Base-by-base conservation (phyloP, 2,329 filamentous ascomycete genomes). In the Cordyceps militaris region DNA sequence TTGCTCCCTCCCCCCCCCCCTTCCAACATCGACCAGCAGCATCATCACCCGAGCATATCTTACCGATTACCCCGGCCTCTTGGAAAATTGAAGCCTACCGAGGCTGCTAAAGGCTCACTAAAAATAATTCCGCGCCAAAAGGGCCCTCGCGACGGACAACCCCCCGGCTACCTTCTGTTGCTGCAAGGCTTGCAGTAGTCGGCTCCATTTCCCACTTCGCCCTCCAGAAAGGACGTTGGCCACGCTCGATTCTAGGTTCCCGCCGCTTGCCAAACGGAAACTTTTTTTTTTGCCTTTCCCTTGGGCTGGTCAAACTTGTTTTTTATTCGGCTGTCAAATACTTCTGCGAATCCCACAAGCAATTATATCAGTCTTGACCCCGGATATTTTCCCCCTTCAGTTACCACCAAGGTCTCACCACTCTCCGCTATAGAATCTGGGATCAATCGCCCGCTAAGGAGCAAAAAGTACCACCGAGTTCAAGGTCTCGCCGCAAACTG, bases 391-490 rank as follows among this genome's bases (percentile, higher is more conserved):
- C 34, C 34, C n/a, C 34, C 34, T 6, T 38, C n/a, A 16, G 34
- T 38, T 38, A 42, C n/a, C 19, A 42, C 38, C 38, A 21, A 50
- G 23, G 26, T 52, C 50, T 32, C 50, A 53, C 26, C 50, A 43
- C 16, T 32, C 48, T 38, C 44, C 16, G 30, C 26, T 9, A 4
- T 11, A 38, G 21, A 16, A 50, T 21, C 19, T 32, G 50, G 50
- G 50, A 44, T n/a, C 50, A 32, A 44, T 43, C 26, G 19, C 26
- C 50, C 26, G n/a, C 26, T 30, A 14, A 9, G 23, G 1, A 23
- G 23, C 36, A 13, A 52, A 43, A 40, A 56, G 52, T 48, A 56
- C 43, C 52, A 14, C 52, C 52, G 52, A 56, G 30, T 55, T 30
- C 21, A 32, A n/a, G n/a, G 42, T 47, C 24, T 38, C 34, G 21